These are phyloP conservation scores for Annona squamosa DNA, from an alignment of 164 flowering plant genomes.

Conservation along the genomic window DNA sequence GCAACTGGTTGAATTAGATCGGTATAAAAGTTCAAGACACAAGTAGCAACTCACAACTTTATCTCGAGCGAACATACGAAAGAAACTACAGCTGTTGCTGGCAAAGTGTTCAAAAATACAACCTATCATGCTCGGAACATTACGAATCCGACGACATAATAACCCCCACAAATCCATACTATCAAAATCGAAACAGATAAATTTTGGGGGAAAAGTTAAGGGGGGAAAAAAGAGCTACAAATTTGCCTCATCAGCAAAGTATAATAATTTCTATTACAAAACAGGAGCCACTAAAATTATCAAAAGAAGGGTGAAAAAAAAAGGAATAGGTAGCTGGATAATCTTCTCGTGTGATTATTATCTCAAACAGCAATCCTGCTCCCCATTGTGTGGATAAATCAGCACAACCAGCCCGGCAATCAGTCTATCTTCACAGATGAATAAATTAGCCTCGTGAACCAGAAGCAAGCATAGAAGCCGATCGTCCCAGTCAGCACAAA, in stretches of 20 bases:
- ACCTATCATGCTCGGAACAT: no score
- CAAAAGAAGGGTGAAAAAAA: not conserved
- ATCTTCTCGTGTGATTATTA: not conserved
- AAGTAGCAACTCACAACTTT: no score
- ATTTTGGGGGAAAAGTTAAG: not conserved
- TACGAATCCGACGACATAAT: no score
- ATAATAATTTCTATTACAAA: conserved; percentile 6
- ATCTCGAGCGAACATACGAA: no score
- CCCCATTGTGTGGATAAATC: not conserved
- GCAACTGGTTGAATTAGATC: no score
- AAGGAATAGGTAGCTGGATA: not conserved
- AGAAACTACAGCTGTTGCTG: no score
- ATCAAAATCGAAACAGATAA: not conserved
- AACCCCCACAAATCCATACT: not conserved
- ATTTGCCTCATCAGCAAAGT: conserved; percentile 1
- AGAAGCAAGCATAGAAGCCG: conserved; percentile 88
- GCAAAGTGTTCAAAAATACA: no score
- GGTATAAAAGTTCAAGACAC: no score
- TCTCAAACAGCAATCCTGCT: not conserved
- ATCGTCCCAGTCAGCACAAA: conserved; percentile 87
- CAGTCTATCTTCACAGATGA: conserved; percentile 90
- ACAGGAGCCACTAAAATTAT: not conserved
- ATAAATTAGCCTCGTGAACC: conserved; percentile 91
- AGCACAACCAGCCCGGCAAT: conserved; percentile 6
- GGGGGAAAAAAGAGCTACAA: not conserved